Evolutionary conservation across 805 yeast genomes (phyloP), one percentile per base, ranked within the genome.

Genomic region (Ogataea methanolica): DNA sequence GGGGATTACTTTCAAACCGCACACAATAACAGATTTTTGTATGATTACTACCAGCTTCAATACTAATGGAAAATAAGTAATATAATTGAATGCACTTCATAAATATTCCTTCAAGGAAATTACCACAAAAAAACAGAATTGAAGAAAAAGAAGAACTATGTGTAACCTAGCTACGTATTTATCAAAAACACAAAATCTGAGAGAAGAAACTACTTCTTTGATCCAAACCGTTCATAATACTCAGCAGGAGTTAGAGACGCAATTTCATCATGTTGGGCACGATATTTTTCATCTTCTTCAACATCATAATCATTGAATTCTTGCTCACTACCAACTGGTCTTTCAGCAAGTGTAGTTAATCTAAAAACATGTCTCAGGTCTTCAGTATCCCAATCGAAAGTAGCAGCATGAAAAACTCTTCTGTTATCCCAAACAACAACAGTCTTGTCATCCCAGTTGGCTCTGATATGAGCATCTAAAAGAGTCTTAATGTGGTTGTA

Each of bases 351-450:
- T 5, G 84, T 82, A 17, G 88, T 82, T 48, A 83, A 77, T 62
- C 90, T 74, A 56, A 79, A 78, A n/a, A 83, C 85, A 53, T 83
- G 89, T 63, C 90, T 76, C 21, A 76, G 72, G 38, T 72, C 75
- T 11, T 84, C 82, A 41, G 74, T 71, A 53, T 74, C 81, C 80
- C 85, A 83, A 56, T 84, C 89, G 48, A 79, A 75, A 22, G 79
- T 70, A 19, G 87, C 87, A 17, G 83, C 68, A 61, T 84, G 90
- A 16, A 75, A 67, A 5, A 80, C 78, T 58, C 82, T 70, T 61
- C 90, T 78, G 71, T 84, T 84, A 57, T 84, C 90, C 89, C 89
- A 84, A 35, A 82, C 63, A 12, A 82, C 86, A 38, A 84, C 83
- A 1, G 87, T 74, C 39, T 76, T 75, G 42, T 83, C 79, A 61